Evolutionary conservation across 345 rosid species (phyloP), one percentile per base, ranked within the genome.

Genomic region (Microcos paniculata): DNA sequence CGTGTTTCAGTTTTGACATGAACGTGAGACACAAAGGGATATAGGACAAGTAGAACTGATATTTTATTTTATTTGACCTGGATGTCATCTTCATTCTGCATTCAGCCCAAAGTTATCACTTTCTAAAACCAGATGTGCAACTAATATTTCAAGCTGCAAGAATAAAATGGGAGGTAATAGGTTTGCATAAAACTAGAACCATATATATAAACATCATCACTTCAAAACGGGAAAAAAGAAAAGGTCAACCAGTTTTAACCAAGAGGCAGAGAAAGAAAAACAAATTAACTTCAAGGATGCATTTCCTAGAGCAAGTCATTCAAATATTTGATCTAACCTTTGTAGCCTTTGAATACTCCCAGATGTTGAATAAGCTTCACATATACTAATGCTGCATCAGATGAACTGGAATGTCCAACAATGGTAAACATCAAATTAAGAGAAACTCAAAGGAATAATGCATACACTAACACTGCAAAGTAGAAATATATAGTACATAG

Each of bases 331-430:
- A 48, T 73, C 90, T 74, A 33, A 96, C 99, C 99, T 90, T 92
- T 84, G 75, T 93, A 90, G 82, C 99, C 99, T 80, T 89, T 90
- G 83, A 86, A 87, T 74, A 80, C 80, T 15, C 98, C 98, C 84
- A 96, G 80, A 82, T 96, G 90, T 80, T 90, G 97, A 73, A 92
- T 85, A 77, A 96, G 99, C 91, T 96, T 96, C 84, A 89, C 88
- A 74, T 92, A 85, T 52, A 91, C 97, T 79, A 93, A 81, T 80
- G 94, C 97, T 73, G 87, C 91, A 82, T 96, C 99, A 65, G 93
- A 88, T 78, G 91, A 88, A 82, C 99, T 96, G 77, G 53, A 64
- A 83, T 35, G 63, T 53, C 78, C 76, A 74, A 68, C 10, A 62
- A 79, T 56, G 72, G 31, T 72, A 72, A 79, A 62, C 35, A 28